These are phyloP conservation scores for Xylariomycetidae sp. DNA, from an alignment of 2,329 filamentous ascomycete genomes.

Conservation along the genomic window DNA sequence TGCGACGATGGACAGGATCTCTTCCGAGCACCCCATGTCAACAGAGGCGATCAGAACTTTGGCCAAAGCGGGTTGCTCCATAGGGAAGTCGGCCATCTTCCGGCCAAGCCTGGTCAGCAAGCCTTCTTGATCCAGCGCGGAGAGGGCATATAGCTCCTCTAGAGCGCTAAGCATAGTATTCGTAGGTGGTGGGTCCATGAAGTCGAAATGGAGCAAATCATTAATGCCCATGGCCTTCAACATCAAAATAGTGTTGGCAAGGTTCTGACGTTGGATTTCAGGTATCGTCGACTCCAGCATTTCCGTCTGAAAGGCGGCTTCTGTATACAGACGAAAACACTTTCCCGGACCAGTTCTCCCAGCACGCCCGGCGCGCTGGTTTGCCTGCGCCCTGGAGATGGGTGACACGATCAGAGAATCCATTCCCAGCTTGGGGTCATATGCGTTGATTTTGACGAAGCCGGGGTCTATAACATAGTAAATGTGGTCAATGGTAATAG, in stretches of 20 bases:
- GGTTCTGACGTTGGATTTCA: constrained; percentile 91
- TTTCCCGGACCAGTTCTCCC: constrained; percentile 94
- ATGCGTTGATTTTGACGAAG: constrained; percentile 96
- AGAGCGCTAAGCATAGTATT: constrained; percentile 97
- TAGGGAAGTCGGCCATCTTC: constrained; percentile 98
- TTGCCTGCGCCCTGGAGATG: constrained; percentile 94
- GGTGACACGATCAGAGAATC: constrained; percentile 93
- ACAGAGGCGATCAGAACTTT: constrained; percentile 88
- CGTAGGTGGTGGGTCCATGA: constrained; percentile 96
- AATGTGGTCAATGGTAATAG: constrained; percentile 95
- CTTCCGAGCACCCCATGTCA: constrained; percentile 84
- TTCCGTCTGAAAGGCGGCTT: constrained; percentile 91
- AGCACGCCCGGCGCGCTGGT: constrained; percentile 87
- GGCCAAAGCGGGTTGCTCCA: constrained; percentile 88
- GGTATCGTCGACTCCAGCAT: constrained; percentile 96
- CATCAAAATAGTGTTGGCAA: constrained; percentile 92
- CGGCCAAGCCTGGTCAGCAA: constrained; percentile 84
- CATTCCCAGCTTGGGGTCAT: constrained; percentile 97
- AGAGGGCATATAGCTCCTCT: constrained; percentile 90
- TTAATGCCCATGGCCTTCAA: constrained; percentile 99
- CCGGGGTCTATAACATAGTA: constrained; percentile 97
- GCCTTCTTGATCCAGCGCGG: constrained; percentile 91
- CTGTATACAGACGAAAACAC: constrained; percentile 92
- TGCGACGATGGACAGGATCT: constrained; percentile 88
- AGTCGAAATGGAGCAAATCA: constrained; percentile 93